Evolutionary conservation across 495 filamentous ascomycete genomes (phyloP).

Genomic region (Clavariopsis aquatica): DNA sequence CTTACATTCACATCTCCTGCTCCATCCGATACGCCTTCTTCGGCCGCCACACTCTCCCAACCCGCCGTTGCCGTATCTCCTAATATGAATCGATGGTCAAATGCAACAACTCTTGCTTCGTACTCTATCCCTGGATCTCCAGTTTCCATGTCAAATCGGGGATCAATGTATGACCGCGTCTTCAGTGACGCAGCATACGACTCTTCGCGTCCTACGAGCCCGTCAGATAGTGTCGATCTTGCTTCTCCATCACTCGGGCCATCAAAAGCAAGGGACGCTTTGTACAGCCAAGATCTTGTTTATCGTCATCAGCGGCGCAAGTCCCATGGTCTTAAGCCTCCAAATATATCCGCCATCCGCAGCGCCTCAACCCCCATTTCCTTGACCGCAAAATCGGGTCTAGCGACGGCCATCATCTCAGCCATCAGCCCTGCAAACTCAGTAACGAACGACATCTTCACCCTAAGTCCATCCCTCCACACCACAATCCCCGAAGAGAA

Average conservation of each 20-base stretch:
- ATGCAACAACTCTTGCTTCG: slow-evolving; percentile 60
- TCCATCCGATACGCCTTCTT: slow-evolving; percentile 51
- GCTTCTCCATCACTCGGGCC: slow-evolving; percentile 42
- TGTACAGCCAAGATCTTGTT: slow-evolving; percentile 5
- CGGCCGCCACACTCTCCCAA: slow-evolving; percentile 62
- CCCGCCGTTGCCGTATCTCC: slow-evolving; percentile 63
- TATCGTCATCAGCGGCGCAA: slow-evolving; percentile 14
- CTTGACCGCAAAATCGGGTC: slow-evolving; percentile 28
- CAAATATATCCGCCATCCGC: slow-evolving; percentile 29
- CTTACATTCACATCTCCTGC: slow-evolving; percentile 61
- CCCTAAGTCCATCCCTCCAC: slow-evolving; percentile 14
- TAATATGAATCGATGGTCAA: slow-evolving; percentile 62
- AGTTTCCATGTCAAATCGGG: slow-evolving; percentile 64
- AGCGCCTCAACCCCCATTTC: slow-evolving; percentile 32
- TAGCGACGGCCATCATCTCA: slow-evolving; percentile 31
- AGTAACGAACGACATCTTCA: slow-evolving; percentile 13
- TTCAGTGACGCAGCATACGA: slow-evolving; percentile 54
- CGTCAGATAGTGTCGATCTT: slow-evolving; percentile 56
- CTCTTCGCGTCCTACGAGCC: slow-evolving; percentile 71
- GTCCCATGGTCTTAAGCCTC: slow-evolving; percentile 32
- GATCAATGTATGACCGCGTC: slow-evolving; percentile 72
- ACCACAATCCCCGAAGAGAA: slow-evolving; percentile 40
- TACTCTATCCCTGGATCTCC: slow-evolving; percentile 85
- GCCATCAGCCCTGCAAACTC: slow-evolving; percentile 28
- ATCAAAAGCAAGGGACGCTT: slow-evolving; percentile 6